These are phyloP conservation scores for Hyphopichia buzzinii DNA, from an alignment of 1,139 yeast genomes.

Conservation along the genomic window DNA sequence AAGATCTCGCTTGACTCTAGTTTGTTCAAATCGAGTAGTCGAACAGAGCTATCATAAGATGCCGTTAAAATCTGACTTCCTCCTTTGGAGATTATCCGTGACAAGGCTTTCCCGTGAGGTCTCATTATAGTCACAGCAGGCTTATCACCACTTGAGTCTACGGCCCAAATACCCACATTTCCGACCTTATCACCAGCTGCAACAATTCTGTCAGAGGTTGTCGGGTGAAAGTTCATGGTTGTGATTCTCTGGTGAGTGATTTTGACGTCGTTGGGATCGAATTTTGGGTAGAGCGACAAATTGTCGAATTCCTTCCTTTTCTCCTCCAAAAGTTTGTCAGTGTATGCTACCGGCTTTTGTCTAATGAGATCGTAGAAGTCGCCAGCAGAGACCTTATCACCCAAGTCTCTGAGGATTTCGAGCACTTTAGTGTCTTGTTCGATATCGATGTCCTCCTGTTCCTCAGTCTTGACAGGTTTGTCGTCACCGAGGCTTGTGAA, in stretches of 20 bases:
- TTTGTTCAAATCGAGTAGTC: slow-evolving; percentile 65
- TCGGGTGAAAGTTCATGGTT: slow-evolving; percentile 73
- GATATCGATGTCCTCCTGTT: slow-evolving; percentile 23
- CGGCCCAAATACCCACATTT: slow-evolving; percentile 86
- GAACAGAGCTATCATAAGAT: slow-evolving; percentile 84
- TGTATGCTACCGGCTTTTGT: slow-evolving; percentile 20
- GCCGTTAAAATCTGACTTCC: slow-evolving; percentile 61
- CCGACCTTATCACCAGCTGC: slow-evolving; percentile 89
- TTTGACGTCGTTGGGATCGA: slow-evolving; percentile 70
- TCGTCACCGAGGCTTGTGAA: slow-evolving; percentile 5
- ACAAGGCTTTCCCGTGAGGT: slow-evolving; percentile 74
- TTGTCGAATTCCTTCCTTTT: slow-evolving; percentile 53
- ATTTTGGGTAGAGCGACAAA: slow-evolving; percentile 50
- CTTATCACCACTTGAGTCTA: slow-evolving; percentile 31
- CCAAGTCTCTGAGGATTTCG: slow-evolving; percentile 40
- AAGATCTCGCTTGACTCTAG: slow-evolving; percentile 58
- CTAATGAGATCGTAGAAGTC: slow-evolving; percentile 65
- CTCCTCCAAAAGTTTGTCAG: slow-evolving; percentile 39
- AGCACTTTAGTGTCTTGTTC: slow-evolving; percentile 35
- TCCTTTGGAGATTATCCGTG: slow-evolving; percentile 54
- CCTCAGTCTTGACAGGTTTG: slow-evolving; percentile 19
- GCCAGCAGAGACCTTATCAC: slow-evolving; percentile 68
- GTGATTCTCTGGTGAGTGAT: slow-evolving; percentile 74
- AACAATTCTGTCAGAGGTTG: slow-evolving; percentile 57
- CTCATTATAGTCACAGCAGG: slow-evolving; percentile 63